These are phyloP conservation scores for Picea mariana DNA, from an alignment of 83 land plant species.

Conservation along the genomic window DNA sequence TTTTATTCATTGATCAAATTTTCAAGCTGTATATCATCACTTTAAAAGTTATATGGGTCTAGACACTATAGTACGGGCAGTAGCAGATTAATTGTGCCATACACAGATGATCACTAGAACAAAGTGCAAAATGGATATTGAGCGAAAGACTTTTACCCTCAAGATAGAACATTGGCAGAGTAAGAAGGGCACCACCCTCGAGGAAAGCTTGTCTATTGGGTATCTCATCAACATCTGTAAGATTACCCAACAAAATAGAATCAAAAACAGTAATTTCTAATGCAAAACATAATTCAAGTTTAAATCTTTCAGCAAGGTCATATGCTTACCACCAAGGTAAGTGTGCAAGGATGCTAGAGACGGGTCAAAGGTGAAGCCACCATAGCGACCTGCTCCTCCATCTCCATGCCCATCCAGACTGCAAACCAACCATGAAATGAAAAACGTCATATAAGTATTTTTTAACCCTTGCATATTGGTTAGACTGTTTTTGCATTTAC, in stretches of 20 bases:
- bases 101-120: neutral
- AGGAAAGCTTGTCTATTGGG: conserved; percentile 44
- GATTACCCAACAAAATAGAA: conserved; percentile 4
- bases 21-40: neutral
- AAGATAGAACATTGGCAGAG: neutral
- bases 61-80: neutral
- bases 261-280: neutral
- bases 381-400: conserved; percentile 27
- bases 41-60: neutral
- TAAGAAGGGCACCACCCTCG: conserved; percentile 57
- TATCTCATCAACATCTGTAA: conserved; percentile 71
- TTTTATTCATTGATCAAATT: neutral
- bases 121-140: neutral
- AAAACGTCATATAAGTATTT: no score
- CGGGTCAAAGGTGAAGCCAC: conserved; percentile 46
- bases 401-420: conserved; percentile 18
- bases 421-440: conserved; percentile 1
- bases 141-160: no score
- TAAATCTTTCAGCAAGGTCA: neutral
- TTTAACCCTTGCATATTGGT: no score
- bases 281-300: neutral
- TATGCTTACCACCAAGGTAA: conserved; percentile 66
- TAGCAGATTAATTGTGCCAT: neutral
- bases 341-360: conserved; percentile 60
- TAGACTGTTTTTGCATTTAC: no score